Percentiles rank a stretch among this genome's conserved stretches.
These are phyloP conservation scores for Alternaria incomplexa DNA, from an alignment of 2,329 filamentous ascomycete species.

Conservation along the genomic window DNA sequence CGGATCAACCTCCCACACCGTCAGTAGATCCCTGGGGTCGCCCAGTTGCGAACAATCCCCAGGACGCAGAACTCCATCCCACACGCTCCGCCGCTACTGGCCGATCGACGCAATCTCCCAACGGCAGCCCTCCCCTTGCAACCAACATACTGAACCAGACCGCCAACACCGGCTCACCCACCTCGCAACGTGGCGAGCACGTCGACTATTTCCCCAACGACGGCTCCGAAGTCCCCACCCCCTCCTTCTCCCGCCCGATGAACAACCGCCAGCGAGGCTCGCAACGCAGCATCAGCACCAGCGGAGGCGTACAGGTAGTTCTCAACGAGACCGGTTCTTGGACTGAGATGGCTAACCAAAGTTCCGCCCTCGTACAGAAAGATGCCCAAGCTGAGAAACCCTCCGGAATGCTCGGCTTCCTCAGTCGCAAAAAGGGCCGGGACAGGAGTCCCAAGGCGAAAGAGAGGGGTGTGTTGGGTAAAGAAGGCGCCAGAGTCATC, in stretches of 20 bases:
- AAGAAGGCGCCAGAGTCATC: slow-evolving; percentile 80
- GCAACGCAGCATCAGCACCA: slow-evolving; percentile 75
- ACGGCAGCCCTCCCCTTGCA: slow-evolving; percentile 55
- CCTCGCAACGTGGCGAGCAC: slow-evolving; percentile 43
- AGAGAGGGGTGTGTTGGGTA: slow-evolving; percentile 90
- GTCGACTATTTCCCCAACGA: slow-evolving; percentile 46
- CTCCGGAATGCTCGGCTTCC: slow-evolving; percentile 88
- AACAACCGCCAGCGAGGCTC: slow-evolving; percentile 61
- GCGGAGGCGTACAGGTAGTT: slow-evolving; percentile 88
- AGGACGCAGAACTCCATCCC: slow-evolving; percentile 48
- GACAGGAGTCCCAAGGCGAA: slow-evolving; percentile 93
- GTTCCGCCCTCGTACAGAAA: slow-evolving; percentile 67
- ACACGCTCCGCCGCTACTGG: slow-evolving; percentile 44
- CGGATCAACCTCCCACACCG: slow-evolving; percentile 36
- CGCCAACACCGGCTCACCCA: slow-evolving; percentile 35
- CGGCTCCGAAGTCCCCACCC: slow-evolving; percentile 31
- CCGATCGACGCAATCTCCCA: slow-evolving; percentile 55
- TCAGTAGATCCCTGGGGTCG: slow-evolving; percentile 44
- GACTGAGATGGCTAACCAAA: slow-evolving; percentile 87
- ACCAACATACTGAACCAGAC: slow-evolving; percentile 32
- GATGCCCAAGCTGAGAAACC: slow-evolving; percentile 53
- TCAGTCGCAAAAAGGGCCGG: slow-evolving; percentile 86
- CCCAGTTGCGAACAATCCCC: slow-evolving; percentile 40
- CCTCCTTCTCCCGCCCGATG: slow-evolving; percentile 49
- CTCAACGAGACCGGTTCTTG: slow-evolving; percentile 88